Conservation (phyloP, 257 asterid species). For the Verbascum thapsus region DNA sequence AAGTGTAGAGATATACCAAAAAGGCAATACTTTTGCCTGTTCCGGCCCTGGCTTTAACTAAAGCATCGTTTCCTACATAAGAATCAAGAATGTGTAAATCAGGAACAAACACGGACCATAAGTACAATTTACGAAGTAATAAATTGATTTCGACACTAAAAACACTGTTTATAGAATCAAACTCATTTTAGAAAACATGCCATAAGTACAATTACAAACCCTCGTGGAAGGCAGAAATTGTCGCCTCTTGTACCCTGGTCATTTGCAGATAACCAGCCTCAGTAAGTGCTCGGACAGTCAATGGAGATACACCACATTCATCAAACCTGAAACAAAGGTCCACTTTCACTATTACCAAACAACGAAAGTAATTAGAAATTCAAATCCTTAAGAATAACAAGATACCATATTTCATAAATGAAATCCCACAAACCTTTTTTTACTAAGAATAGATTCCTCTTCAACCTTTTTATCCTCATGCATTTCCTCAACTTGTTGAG, state of each 20-base stretch:
- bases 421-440: constrained; percentile 59
- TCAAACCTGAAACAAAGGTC: constrained; percentile 69
- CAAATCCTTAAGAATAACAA: constrained; percentile 8
- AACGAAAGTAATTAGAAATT: constrained; percentile 8
- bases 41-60: constrained; percentile 93
- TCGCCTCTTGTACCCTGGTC: constrained; percentile 91
- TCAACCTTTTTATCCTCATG: constrained; percentile 42
- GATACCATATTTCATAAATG: constrained; percentile 21
- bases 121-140: constrained; percentile 10
- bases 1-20: constrained; percentile 58
- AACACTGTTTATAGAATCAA: not conserved
- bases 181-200: not conserved
- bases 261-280: constrained; percentile 88
- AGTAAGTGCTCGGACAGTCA: constrained; percentile 73
- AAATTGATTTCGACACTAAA: constrained; percentile 1
- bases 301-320: constrained; percentile 71
- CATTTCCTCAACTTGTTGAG: constrained; percentile 60
- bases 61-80: constrained; percentile 75
- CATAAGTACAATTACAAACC: constrained; percentile 42
- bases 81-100: constrained; percentile 10
- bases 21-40: constrained; percentile 92
- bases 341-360: constrained; percentile 29
- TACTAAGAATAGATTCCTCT: constrained; percentile 59
- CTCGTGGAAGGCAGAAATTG: constrained; percentile 71
- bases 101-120: constrained; percentile 29